Evolutionary conservation across 805 yeast species (phyloP).

Genomic region (Candida adriatica): DNA sequence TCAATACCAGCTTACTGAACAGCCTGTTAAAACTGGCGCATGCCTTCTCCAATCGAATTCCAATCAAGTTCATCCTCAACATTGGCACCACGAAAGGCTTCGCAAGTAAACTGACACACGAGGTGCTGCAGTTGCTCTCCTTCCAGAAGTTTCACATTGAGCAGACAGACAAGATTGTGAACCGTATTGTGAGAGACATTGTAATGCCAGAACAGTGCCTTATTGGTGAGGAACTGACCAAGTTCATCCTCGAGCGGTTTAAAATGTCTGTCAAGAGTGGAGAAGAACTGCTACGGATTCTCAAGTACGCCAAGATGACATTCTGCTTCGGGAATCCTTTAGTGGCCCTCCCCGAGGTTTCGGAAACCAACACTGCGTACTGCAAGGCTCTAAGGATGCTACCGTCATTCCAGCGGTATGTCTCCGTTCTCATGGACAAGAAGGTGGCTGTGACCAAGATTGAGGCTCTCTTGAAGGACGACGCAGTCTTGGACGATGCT

Average conservation of each 20-base stretch:
- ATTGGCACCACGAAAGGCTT: constrained; percentile 18
- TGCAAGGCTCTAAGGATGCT: constrained; percentile 25
- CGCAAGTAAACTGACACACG: constrained; percentile 12
- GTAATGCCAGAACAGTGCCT: constrained; percentile 13
- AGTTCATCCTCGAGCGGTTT: constrained; percentile 17
- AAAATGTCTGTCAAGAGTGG: constrained; percentile 17
- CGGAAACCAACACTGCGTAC: constrained; percentile 9
- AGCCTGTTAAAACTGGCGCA: constrained; percentile 13
- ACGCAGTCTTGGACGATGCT: constrained; percentile 11
- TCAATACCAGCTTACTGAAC: constrained; percentile 16
- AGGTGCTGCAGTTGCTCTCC: constrained; percentile 11
- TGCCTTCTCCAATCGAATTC: constrained; percentile 14
- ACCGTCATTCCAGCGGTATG: constrained; percentile 27
- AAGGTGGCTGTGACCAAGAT: background rate
- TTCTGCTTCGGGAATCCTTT: constrained; percentile 21
- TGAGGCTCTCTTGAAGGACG: constrained; percentile 15
- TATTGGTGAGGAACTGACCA: constrained; percentile 17
- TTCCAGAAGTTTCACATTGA: constrained; percentile 19
- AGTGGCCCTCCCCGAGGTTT: constrained; percentile 8
- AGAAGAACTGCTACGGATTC: constrained; percentile 19
- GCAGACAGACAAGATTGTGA: constrained; percentile 20
- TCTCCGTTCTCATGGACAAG: constrained; percentile 5
- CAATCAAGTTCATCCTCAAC: constrained; percentile 21
- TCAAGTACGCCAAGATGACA: constrained; percentile 21
- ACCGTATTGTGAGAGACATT: constrained; percentile 16